phyloP scores from a whole-genome alignment of 768 basidiomycete genomes.

The Lanmaoa rubissima region DNA sequence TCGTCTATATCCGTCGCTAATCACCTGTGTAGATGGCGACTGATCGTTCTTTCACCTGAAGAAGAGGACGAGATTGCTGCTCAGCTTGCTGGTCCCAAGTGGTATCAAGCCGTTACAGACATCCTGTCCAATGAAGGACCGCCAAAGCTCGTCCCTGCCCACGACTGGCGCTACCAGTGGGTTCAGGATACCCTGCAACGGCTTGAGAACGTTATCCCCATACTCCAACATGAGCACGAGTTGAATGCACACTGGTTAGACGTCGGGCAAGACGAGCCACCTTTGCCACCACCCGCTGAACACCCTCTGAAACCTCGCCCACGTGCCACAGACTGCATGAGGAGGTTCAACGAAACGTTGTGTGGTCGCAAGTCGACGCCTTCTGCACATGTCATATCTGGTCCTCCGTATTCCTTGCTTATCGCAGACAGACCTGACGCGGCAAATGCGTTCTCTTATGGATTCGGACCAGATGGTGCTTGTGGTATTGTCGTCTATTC shows the following conservation, averaged over 20 bases:
- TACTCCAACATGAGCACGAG: conserved; percentile 59
- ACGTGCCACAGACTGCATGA: conserved; percentile 70
- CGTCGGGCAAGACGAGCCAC: conserved; percentile 46
- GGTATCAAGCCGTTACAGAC: conserved; percentile 80
- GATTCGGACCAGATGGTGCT: conserved; percentile 87
- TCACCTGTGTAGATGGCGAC: conserved; percentile 60
- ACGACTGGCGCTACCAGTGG: conserved; percentile 92
- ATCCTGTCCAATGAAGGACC: conserved; percentile 69
- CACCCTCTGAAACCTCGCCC: conserved; percentile 84
- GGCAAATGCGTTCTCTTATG: conserved; percentile 93
- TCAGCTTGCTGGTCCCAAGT: conserved; percentile 79
- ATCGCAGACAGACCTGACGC: conserved; percentile 83
- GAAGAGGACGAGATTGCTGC: conserved; percentile 89
- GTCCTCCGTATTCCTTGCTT: conserved; percentile 87
- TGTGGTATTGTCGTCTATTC: conserved; percentile 95
- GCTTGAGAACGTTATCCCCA: conserved; percentile 73
- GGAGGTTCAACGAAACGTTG: conserved; percentile 49
- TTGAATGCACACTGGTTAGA: conserved; percentile 57
- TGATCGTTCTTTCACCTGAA: conserved; percentile 87
- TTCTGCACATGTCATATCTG: conserved; percentile 59
- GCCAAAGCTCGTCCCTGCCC: conserved; percentile 60
- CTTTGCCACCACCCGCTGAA: conserved; percentile 77
- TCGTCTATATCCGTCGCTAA: conserved; percentile 1
- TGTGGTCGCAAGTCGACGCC: conserved; percentile 42
- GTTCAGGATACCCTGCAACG: conserved; percentile 73